Evolutionary conservation across 352 stramenopile species (phyloP).

Genomic region (Globisporangium acanthophoron): DNA sequence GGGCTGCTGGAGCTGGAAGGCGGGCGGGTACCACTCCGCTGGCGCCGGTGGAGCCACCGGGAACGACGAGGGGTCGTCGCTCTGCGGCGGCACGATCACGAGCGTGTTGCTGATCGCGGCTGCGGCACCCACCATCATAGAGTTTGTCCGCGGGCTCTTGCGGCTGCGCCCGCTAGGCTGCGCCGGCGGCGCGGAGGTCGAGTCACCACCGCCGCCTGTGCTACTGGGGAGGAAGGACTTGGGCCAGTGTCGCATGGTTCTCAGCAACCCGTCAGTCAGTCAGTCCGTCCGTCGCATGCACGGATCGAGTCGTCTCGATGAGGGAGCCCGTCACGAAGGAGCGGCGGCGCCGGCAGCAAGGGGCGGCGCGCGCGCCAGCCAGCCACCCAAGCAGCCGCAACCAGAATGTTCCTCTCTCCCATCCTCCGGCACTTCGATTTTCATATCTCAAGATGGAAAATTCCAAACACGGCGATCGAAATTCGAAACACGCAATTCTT

Average conservation of each 20-base stretch:
- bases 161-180: neutral
- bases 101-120: neutral
- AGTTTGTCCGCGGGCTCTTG: slow-evolving; percentile 10
- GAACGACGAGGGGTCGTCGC: slow-evolving; percentile 6
- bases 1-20: slow-evolving; percentile 1
- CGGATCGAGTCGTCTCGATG: too few species aligned
- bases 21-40: slow-evolving; percentile 1
- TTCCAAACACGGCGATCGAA: too few species aligned
- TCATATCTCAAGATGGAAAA: too few species aligned
- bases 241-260: neutral
- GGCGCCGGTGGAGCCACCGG: slow-evolving; percentile 1
- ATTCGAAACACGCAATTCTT: too few species aligned
- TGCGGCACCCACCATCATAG: neutral
- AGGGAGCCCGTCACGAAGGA: too few species aligned
- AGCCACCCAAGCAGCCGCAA: too few species aligned
- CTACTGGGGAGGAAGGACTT: neutral
- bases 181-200: too few species aligned
- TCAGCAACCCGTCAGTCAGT: neutral
- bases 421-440: too few species aligned
- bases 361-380: too few species aligned
- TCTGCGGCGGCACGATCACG: slow-evolving; percentile 2
- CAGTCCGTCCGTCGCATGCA: neutral
- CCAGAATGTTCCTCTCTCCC: too few species aligned
- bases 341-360: too few species aligned
- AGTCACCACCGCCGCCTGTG: neutral